These are phyloP conservation scores for Laguncularia racemosa DNA, from an alignment of 345 rosid genomes.

Conservation along the genomic window DNA sequence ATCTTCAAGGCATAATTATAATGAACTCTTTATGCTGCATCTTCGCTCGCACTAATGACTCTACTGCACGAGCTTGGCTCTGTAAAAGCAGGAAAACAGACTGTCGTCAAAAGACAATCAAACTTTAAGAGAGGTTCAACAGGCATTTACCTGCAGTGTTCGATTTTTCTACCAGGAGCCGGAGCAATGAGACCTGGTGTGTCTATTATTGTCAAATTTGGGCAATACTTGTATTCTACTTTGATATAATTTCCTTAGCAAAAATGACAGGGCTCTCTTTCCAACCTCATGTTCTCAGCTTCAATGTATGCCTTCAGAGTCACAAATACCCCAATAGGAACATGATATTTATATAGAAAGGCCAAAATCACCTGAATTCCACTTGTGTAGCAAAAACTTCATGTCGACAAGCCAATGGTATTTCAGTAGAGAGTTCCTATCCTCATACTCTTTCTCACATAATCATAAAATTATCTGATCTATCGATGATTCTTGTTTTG, in stretches of 20 bases:
- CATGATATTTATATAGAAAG: too few species aligned
- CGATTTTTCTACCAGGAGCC: slow-evolving; percentile 78
- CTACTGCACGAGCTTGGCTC: slow-evolving; percentile 94
- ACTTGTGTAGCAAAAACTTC: too few species aligned
- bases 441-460: too few species aligned
- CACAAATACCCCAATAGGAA: too few species aligned
- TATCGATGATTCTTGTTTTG: too few species aligned
- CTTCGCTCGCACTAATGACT: slow-evolving; percentile 79
- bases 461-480: too few species aligned
- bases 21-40: slow-evolving; percentile 96
- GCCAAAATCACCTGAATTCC: too few species aligned
- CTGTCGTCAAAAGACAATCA: neutral
- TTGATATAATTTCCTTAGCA: slow-evolving; percentile 79
- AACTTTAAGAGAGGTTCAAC: neutral
- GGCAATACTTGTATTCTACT: slow-evolving; percentile 80
- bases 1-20: slow-evolving; percentile 92
- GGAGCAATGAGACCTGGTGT: slow-evolving; percentile 95
- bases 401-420: too few species aligned
- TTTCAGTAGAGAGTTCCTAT: too few species aligned
- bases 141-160: slow-evolving; percentile 48
- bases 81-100: slow-evolving; percentile 14
- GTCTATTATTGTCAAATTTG: slow-evolving; percentile 85
- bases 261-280: slow-evolving; percentile 62
- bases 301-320: slow-evolving; percentile 61
- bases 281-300: slow-evolving; percentile 81